Conservation (phyloP, 2,329 filamentous ascomycete genomes). For the Lasiodiplodia sp. region DNA sequence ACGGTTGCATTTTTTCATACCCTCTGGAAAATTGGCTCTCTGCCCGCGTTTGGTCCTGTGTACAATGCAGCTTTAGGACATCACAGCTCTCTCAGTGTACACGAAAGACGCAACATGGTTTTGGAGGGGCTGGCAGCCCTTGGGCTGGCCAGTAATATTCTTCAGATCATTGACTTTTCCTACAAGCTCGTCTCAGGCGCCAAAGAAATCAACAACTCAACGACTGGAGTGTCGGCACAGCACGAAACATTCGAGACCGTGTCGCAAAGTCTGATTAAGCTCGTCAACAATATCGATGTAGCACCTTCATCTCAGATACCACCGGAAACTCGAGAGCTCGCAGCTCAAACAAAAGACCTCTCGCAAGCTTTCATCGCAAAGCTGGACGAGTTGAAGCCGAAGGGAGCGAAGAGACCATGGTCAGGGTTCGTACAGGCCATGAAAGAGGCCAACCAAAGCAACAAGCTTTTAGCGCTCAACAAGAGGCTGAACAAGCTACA, state of each 20-base stretch:
- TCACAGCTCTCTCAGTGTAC: no score
- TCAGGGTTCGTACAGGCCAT: neutral
- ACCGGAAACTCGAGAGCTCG: neutral
- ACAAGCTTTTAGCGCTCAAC: neutral
- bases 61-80: no score
- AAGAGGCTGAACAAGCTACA: neutral
- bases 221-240: neutral
- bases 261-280: no score
- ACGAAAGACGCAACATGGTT: no score
- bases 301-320: no score
- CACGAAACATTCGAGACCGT: no score
- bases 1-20: no score
- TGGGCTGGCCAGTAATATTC: conserved; percentile 26
- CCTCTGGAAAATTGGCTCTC: no score
- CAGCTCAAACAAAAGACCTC: neutral
- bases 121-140: conserved; percentile 28
- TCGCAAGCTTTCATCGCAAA: neutral
- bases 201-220: neutral
- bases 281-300: no score
- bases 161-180: conserved; percentile 41
- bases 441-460: neutral
- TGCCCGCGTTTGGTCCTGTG: no score
- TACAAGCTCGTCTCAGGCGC: conserved; percentile 33
- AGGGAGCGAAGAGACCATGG: neutral
- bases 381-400: neutral